phyloP scores from a whole-genome alignment of 192 early-diverging fungal species.

The Paraglomus brasilianum region DNA sequence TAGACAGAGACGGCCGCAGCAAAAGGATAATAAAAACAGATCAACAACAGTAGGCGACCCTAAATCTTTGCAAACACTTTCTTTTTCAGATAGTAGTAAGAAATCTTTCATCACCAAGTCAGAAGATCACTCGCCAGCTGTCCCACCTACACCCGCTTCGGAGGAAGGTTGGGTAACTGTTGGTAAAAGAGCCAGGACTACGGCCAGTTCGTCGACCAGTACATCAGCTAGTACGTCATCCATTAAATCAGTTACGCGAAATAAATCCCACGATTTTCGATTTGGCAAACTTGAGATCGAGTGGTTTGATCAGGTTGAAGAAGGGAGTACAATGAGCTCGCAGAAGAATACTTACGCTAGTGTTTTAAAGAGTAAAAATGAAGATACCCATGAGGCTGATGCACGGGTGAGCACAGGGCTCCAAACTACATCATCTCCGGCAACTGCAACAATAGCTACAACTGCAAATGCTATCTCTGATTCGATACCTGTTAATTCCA shows the following conservation, averaged over 20 bases:
- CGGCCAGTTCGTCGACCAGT: background rate
- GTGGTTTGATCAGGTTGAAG: constrained; percentile 34
- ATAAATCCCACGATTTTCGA: constrained; percentile 35
- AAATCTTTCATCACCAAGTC: background rate
- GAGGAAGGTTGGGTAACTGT: background rate
- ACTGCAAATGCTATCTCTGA: background rate
- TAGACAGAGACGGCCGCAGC: background rate
- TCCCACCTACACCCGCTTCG: background rate
- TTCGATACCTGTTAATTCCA: background rate
- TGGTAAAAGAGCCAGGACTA: background rate
- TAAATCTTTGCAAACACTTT: no score
- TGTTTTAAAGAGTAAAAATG: background rate
- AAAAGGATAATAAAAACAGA: background rate
- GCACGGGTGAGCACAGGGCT: background rate
- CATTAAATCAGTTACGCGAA: background rate
- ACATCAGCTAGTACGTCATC: background rate
- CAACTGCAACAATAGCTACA: background rate
- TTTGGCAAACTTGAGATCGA: constrained; percentile 36
- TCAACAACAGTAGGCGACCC: no score
- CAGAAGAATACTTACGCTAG: background rate
- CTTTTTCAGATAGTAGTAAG: background rate
- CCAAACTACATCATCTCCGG: constrained; percentile 14
- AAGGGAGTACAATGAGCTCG: constrained; percentile 13
- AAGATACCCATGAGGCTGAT: no score
- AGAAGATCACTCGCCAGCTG: background rate